A percentile compares a stretch with the other conserved stretches of the same genome.
phyloP scores from a whole-genome alignment of 2,329 filamentous ascomycete species.

The Colletotrichum lindemuthianum region DNA sequence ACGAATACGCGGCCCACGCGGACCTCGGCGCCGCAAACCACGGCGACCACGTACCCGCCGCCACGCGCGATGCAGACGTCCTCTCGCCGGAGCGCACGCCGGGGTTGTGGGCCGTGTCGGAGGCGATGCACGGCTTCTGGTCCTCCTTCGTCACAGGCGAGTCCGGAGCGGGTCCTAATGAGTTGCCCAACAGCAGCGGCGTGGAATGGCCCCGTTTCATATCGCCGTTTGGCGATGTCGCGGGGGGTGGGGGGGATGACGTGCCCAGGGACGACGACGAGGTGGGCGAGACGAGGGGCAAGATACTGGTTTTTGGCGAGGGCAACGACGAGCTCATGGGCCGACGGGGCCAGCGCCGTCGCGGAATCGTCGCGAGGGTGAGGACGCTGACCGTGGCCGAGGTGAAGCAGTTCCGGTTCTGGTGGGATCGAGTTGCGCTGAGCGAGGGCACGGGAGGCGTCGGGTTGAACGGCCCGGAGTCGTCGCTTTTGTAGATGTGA shows the following conservation, averaged over 20 bases:
- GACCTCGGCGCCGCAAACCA: conserved; percentile 55
- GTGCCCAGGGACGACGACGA: conserved; percentile 23
- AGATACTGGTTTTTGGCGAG: conserved; percentile 65
- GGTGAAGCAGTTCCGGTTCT: conserved; percentile 64
- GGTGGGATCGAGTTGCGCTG: conserved; percentile 65
- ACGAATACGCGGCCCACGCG: conserved; percentile 66
- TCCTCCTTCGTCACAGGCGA: conserved; percentile 46
- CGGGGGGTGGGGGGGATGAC: conserved; percentile 14
- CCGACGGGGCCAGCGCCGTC: conserved; percentile 43
- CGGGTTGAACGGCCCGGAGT: background rate
- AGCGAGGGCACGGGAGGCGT: conserved; percentile 54
- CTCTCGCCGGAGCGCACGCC: conserved; percentile 55
- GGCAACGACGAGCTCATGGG: conserved; percentile 66
- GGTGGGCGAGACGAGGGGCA: conserved; percentile 39
- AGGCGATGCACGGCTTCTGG: conserved; percentile 54
- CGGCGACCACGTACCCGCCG: conserved; percentile 56
- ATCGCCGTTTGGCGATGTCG: conserved; percentile 47
- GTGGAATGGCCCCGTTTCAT: conserved; percentile 55
- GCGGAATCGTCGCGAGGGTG: conserved; percentile 56
- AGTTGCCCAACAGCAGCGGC: conserved; percentile 25
- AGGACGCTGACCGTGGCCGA: conserved; percentile 55
- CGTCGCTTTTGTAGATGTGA: background rate
- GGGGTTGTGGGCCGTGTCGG: conserved; percentile 45
- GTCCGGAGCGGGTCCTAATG: conserved; percentile 27
- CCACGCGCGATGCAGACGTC: conserved; percentile 53